Evolutionary conservation across 192 early-diverging fungal species (phyloP).

Genomic region (Spizellomyces punctatus): DNA sequence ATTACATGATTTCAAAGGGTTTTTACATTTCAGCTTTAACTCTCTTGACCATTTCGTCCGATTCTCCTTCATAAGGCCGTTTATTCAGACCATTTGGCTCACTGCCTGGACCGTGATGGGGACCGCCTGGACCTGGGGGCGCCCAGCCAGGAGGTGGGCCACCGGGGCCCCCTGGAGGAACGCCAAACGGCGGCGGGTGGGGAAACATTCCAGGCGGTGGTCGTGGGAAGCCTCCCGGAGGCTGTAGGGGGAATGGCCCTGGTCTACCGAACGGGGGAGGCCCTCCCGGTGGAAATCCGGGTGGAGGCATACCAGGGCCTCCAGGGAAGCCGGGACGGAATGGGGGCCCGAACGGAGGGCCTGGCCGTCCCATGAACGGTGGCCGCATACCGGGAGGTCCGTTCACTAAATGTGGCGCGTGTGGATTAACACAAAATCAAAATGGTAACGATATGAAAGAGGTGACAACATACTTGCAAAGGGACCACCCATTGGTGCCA

Average conservation of each 20-base stretch:
- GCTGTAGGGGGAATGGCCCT: slow-evolving; percentile 18
- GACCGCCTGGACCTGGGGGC: not conserved
- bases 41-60: not conserved
- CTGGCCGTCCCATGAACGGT: slow-evolving; percentile 41
- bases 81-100: not conserved
- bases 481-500: slow-evolving; percentile 9
- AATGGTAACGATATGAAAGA: not conserved
- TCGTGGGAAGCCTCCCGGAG: slow-evolving; percentile 2
- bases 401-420: no score
- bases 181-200: not conserved
- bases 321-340: slow-evolving; percentile 38
- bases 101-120: not conserved
- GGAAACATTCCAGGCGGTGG: slow-evolving; percentile 19
- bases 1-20: no score
- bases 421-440: slow-evolving; percentile 12
- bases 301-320: slow-evolving; percentile 32
- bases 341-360: slow-evolving; percentile 33
- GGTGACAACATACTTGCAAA: slow-evolving; percentile 8
- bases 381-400: slow-evolving; percentile 3
- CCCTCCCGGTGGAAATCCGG: slow-evolving; percentile 32
- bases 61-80: slow-evolving; percentile 7
- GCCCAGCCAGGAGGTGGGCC: not conserved
- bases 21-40: not conserved
- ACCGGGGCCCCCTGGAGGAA: not conserved
- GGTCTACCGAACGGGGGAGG: slow-evolving; percentile 26